Percentiles rank a stretch among this genome's conserved stretches.
Conservation (phyloP, 257 asterid genomes). For the Hygrophila difformis region DNA sequence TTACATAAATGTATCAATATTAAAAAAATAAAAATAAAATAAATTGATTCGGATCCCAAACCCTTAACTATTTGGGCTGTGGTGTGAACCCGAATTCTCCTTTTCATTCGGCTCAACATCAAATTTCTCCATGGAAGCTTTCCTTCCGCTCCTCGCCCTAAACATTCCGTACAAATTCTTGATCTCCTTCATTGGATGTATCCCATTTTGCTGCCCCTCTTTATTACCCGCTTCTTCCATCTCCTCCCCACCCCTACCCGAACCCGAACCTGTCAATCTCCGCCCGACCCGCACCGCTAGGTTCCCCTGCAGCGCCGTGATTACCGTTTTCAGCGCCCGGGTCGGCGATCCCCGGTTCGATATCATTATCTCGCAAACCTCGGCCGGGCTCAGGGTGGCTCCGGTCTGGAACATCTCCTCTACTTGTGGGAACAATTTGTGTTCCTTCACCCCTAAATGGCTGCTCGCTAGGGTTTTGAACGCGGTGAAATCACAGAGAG, state of each 20-base stretch:
- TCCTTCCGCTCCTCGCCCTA: constrained; percentile 28
- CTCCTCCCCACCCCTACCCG: constrained; percentile 28
- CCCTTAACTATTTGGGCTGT: neutral
- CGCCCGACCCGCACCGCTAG: constrained; percentile 18
- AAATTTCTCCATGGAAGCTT: constrained; percentile 19
- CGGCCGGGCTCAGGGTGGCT: constrained; percentile 48
- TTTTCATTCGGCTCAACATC: constrained; percentile 20
- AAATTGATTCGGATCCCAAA: neutral
- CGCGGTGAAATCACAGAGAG: constrained; percentile 47
- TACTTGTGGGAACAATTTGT: constrained; percentile 45
- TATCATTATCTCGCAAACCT: constrained; percentile 47
- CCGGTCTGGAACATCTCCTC: constrained; percentile 51
- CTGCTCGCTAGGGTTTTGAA: constrained; percentile 43
- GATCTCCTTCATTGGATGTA: constrained; percentile 30
- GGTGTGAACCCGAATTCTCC: constrained; percentile 26
- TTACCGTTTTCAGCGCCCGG: constrained; percentile 47
- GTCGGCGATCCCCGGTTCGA: constrained; percentile 54
- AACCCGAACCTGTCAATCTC: constrained; percentile 22
- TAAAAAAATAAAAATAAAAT: too few species aligned
- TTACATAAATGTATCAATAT: too few species aligned
- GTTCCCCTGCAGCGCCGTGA: constrained; percentile 40
- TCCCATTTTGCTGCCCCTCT: constrained; percentile 15
- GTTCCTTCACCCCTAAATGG: constrained; percentile 50
- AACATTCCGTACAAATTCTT: constrained; percentile 40
- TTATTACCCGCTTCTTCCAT: constrained; percentile 21